Base-by-base conservation (phyloP, 1,284 basidiomycete genomes). In the Trichosporon sp. region DNA sequence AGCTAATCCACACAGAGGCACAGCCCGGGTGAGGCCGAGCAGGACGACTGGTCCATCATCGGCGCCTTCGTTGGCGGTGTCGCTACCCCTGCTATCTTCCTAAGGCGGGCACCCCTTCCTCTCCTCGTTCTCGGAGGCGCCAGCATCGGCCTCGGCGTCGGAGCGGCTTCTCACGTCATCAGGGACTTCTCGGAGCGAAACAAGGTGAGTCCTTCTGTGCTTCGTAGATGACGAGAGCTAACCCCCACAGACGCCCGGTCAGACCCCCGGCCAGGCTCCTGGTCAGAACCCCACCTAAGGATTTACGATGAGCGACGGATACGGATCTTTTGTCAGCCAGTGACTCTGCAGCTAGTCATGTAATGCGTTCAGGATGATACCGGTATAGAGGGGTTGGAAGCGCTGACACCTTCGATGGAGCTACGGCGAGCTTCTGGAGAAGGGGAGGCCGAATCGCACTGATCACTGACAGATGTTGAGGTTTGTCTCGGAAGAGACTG, bases 11-110 rank as follows among this genome's bases (percentile, higher is more conserved):
- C 0, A 33, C 62, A 78, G 77, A 59, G 62, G 27, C 57, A 69
- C 63, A 76, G 76, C 68, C 56, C 56, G 0, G 59, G 64, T 11
- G 77, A 79, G 63, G 64, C 78, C 8, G 70, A 72, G 32, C 67
- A 71, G 10, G 78, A 81, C 62, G 79, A 81, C 65, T 81, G 76
- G 54, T 76, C 76, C 0, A 58, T 79, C 27, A 81, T 81, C 34
- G 76, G 77, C 21, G 73, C 76, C 23, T 66, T 70, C 1, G 70
- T 81, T 8, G 72, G 72, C 9, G 74, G 69, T 7, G 63, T 81
- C 19, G 34, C 80, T 49, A 57, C 71, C 16, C 78, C 78, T 0
- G 74, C 79, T 10, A 49, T 80, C 46, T 75, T 81, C 65, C 72
- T 79, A 25, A 61, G 65, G 11, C 70, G 78, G 29, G 78, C 78